phyloP scores from a whole-genome alignment of 2,329 filamentous ascomycete genomes.

The Alternaria triticimaculans region DNA sequence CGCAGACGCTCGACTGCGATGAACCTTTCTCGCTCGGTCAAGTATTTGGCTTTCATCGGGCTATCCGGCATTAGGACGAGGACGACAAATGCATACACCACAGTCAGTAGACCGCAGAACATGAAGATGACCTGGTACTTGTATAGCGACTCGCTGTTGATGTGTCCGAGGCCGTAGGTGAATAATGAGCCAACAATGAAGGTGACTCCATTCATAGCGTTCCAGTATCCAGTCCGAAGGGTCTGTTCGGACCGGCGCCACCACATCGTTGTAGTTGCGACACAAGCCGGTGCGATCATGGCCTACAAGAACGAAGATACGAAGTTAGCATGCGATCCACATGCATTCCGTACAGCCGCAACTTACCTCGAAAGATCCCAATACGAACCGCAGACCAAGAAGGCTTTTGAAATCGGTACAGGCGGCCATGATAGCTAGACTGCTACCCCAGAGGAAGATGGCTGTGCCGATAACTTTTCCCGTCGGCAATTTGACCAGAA shows the following conservation, averaged over 20 bases:
- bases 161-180: constrained; percentile 64
- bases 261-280: constrained; percentile 67
- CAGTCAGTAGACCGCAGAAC: constrained; percentile 54
- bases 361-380: constrained; percentile 47
- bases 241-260: constrained; percentile 66
- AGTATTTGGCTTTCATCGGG: constrained; percentile 47
- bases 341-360: neutral
- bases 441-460: constrained; percentile 59
- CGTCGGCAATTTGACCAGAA: constrained; percentile 65
- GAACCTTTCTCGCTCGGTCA: constrained; percentile 25
- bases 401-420: constrained; percentile 53
- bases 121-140: constrained; percentile 57
- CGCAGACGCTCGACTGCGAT: constrained; percentile 29
- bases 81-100: constrained; percentile 52
- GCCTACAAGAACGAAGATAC: constrained; percentile 50
- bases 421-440: constrained; percentile 61
- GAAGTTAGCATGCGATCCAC: constrained; percentile 30
- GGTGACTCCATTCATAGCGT: constrained; percentile 66
- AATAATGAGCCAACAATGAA: constrained; percentile 64
- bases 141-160: constrained; percentile 52
- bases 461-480: constrained; percentile 63
- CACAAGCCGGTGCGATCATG: constrained; percentile 57
- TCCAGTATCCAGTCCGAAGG: constrained; percentile 62
- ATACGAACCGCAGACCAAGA: constrained; percentile 48
- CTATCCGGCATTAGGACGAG: constrained; percentile 54